phyloP scores from a whole-genome alignment of 495 filamentous ascomycete genomes.

The Terfezia boudieri region DNA sequence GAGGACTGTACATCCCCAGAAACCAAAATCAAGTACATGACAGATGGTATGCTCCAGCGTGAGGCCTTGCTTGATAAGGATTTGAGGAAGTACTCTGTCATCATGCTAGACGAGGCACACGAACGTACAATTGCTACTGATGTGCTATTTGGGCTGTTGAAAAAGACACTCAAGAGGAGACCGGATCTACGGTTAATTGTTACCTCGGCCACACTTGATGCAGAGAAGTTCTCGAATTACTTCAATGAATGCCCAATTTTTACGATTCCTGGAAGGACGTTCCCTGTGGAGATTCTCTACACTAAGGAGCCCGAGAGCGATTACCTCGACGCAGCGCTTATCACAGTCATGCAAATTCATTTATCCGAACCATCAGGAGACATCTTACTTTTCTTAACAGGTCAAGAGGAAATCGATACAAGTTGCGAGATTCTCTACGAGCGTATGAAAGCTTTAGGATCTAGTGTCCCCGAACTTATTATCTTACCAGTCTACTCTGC shows the following conservation, averaged over 20 bases:
- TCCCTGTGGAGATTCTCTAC: slow-evolving; percentile 87
- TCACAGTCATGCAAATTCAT: slow-evolving; percentile 97
- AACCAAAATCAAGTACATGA: slow-evolving; percentile 98
- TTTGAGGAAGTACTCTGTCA: slow-evolving; percentile 71
- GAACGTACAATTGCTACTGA: slow-evolving; percentile 93
- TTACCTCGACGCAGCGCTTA: slow-evolving; percentile 85
- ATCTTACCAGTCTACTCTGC: slow-evolving; percentile 90
- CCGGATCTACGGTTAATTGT: slow-evolving; percentile 87
- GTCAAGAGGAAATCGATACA: slow-evolving; percentile 95
- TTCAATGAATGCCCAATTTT: slow-evolving; percentile 91
- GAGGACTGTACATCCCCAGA: slow-evolving; percentile 79
- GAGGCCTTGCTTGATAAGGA: slow-evolving; percentile 83
- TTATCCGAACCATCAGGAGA: slow-evolving; percentile 75
- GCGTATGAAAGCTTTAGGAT: slow-evolving; percentile 86
- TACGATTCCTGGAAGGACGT: slow-evolving; percentile 85
- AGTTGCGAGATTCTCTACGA: slow-evolving; percentile 81
- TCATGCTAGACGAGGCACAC: slow-evolving; percentile 97
- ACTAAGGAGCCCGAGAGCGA: slow-evolving; percentile 84
- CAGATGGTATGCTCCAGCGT: slow-evolving; percentile 90
- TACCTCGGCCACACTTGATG: slow-evolving; percentile 86
- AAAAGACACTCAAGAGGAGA: slow-evolving; percentile 72
- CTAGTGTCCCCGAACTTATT: slow-evolving; percentile 72
- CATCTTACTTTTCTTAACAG: slow-evolving; percentile 87
- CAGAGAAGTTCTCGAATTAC: slow-evolving; percentile 90
- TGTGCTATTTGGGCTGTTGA: slow-evolving; percentile 79